phyloP scores from a whole-genome alignment of 768 basidiomycete genomes.

The Sporobolomyces roseus region DNA sequence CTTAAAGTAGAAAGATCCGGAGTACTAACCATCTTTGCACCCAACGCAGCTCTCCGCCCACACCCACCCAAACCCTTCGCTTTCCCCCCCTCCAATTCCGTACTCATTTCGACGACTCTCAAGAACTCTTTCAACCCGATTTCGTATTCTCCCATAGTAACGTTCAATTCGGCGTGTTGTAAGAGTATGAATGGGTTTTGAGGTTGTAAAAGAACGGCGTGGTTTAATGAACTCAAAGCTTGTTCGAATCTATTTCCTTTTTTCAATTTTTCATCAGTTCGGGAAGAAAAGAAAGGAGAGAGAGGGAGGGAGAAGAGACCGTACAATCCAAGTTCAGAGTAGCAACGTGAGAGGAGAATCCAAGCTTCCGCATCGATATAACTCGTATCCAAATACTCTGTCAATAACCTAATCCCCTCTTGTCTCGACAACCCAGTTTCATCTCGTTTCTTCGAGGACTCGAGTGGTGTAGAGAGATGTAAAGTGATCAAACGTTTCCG shows the following conservation, averaged over 20 bases:
- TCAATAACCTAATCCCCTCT: slow-evolving; percentile 66
- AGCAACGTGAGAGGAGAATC: slow-evolving; percentile 78
- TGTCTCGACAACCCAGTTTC: slow-evolving; percentile 59
- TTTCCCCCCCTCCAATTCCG: slow-evolving; percentile 44
- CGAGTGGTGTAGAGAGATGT: slow-evolving; percentile 52
- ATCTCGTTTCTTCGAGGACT: no score
- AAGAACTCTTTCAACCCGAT: slow-evolving; percentile 76
- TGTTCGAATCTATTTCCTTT: slow-evolving; percentile 62
- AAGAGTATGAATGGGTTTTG: slow-evolving; percentile 80
- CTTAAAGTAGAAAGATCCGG: neutral
- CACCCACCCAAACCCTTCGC: slow-evolving; percentile 14
- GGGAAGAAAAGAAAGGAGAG: neutral
- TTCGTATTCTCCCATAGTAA: slow-evolving; percentile 64
- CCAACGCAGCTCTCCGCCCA: slow-evolving; percentile 40
- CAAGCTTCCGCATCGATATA: slow-evolving; percentile 85
- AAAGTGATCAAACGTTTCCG: slow-evolving; percentile 82
- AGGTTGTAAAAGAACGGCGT: slow-evolving; percentile 73
- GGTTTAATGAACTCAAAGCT: slow-evolving; percentile 71
- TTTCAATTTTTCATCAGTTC: neutral
- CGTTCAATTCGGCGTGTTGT: slow-evolving; percentile 83
- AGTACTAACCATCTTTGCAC: slow-evolving; percentile 35
- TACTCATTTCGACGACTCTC: slow-evolving; percentile 68
- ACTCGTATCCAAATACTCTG: slow-evolving; percentile 72
- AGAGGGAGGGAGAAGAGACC: slow-evolving; percentile 46
- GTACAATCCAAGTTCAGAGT: slow-evolving; percentile 69